Conservation (phyloP, 768 basidiomycete genomes). For the Rhodotorula diobovata region DNA sequence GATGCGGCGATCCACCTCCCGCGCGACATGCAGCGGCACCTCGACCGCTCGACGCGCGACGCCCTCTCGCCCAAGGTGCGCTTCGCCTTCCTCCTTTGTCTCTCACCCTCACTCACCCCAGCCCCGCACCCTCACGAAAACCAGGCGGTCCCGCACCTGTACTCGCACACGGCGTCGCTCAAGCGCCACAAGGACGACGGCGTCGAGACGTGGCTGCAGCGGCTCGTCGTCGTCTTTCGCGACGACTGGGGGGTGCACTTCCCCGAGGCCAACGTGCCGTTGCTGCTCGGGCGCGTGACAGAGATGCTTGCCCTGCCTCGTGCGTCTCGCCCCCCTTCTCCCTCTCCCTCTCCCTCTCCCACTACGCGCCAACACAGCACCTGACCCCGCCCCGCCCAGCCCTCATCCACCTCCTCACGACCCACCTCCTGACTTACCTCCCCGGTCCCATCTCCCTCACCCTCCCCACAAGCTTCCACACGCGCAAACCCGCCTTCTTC, state of each 20-base stretch:
- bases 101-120: not conserved
- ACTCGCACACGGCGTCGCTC: not conserved
- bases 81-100: not conserved
- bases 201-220: conserved; percentile 3
- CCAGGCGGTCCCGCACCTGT: conserved; percentile 6
- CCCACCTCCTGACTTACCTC: not conserved
- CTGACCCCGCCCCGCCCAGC: not conserved
- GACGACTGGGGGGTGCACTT: conserved; percentile 36
- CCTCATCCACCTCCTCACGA: not conserved
- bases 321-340: not conserved
- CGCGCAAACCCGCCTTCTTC: not conserved
- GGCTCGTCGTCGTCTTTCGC: conserved; percentile 21
- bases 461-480: not conserved
- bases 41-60: not conserved
- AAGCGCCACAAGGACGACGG: not conserved
- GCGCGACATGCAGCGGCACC: conserved; percentile 10
- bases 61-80: conserved; percentile 13
- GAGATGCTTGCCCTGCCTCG: conserved; percentile 17
- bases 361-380: not conserved
- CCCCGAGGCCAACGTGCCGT: conserved; percentile 29
- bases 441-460: not conserved
- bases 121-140: not conserved
- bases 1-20: conserved; percentile 13
- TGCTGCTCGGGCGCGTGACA: conserved; percentile 10
- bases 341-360: not conserved